Conservation (phyloP, 2,329 filamentous ascomycete genomes). For the Pyricularia sp. region DNA sequence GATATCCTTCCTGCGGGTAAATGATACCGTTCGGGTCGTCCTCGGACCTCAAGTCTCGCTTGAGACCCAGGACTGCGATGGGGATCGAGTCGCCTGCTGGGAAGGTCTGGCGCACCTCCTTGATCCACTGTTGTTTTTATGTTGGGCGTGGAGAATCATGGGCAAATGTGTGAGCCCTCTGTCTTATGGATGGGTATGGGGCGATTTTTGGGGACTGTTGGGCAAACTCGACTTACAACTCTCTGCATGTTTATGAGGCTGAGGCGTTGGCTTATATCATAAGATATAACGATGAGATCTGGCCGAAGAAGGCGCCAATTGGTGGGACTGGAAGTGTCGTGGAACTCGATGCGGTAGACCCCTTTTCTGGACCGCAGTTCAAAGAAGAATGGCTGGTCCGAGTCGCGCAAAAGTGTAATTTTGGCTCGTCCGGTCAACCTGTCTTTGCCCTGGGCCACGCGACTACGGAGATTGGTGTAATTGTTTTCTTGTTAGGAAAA, state of each 20-base stretch:
- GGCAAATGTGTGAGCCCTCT: not conserved
- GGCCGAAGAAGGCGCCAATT: constrained; percentile 50
- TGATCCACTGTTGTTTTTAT: constrained; percentile 39
- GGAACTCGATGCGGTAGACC: constrained; percentile 47
- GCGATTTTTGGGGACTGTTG: not conserved
- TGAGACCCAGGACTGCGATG: constrained; percentile 48
- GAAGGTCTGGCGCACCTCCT: constrained; percentile 41
- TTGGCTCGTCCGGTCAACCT: constrained; percentile 20
- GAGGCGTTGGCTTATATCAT: constrained; percentile 49
- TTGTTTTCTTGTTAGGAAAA: not conserved
- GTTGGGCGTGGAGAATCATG: not conserved
- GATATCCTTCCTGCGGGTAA: constrained; percentile 51
- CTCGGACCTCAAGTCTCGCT: constrained; percentile 50
- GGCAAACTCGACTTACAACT: constrained; percentile 31
- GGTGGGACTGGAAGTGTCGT: constrained; percentile 48
- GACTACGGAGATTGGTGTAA: constrained; percentile 16
- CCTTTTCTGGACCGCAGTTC: constrained; percentile 37
- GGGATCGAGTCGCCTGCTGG: constrained; percentile 37
- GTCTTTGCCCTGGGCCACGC: constrained; percentile 35
- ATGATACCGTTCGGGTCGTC: constrained; percentile 50
- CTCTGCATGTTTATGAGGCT: constrained; percentile 49
- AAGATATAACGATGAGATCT: constrained; percentile 50
- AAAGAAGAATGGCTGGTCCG: constrained; percentile 52
- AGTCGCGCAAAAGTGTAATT: constrained; percentile 43
- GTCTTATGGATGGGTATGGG: not conserved